phyloP scores from a whole-genome alignment of 2,329 filamentous ascomycete genomes.

The Didymella pomorum region DNA sequence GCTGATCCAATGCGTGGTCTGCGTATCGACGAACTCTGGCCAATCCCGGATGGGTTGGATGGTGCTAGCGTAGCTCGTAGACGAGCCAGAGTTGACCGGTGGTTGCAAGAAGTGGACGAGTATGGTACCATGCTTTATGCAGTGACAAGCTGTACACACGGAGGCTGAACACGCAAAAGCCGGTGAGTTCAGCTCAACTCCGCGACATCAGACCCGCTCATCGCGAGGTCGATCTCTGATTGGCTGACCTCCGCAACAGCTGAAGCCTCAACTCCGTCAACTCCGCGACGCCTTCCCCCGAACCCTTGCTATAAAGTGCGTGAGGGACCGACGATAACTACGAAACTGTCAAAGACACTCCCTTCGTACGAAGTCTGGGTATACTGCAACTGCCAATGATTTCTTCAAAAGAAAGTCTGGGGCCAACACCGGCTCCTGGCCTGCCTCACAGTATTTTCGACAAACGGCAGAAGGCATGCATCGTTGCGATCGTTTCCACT shows the following conservation, averaged over 20 bases:
- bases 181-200: neutral
- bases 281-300: neutral
- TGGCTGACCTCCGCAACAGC: neutral
- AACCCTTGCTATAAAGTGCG: neutral
- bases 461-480: neutral
- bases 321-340: neutral
- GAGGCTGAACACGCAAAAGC: neutral
- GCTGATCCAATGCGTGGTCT: neutral
- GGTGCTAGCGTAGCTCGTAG: neutral
- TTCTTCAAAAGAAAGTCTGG: neutral
- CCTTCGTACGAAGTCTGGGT: too few species aligned
- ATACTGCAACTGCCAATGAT: neutral
- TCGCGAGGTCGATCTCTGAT: too few species aligned
- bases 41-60: neutral
- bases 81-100: neutral
- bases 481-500: neutral
- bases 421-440: neutral
- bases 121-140: neutral
- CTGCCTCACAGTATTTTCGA: neutral
- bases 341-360: too few species aligned
- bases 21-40: neutral
- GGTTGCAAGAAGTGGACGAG: neutral
- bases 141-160: neutral
- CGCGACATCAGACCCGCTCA: too few species aligned
- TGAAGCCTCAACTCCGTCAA: neutral